Base-by-base conservation (phyloP, 108 stramenopile species). In the Cylindrotheca closterium region DNA sequence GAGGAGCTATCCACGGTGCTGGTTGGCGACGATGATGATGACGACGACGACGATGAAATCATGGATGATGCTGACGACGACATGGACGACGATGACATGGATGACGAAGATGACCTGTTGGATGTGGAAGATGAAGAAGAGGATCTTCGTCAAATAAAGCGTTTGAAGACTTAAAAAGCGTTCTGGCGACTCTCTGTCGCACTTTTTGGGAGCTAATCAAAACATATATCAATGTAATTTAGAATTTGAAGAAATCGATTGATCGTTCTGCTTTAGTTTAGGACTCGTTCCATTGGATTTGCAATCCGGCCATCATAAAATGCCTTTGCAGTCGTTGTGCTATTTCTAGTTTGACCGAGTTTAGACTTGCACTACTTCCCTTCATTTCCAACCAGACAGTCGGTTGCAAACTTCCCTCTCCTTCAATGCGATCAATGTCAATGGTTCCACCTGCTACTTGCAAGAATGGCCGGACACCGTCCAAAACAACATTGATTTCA, bases 301-400 rank as follows among this genome's bases (percentile, higher is more conserved):
- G 88, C 49, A 98, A 66, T 2, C 91, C 92, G 10, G 94, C 58
- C 71, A 93, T 76, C 98, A 97, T 97, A 72, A 98, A 98, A 70
- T 97, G 91, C 51, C 95, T 76, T 83, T 95, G 94, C 51, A 98
- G 67, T 45, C 98, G 74, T 75, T 97, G 96, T 17, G 92, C 89
- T 64, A 98, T 98, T 77, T 98, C 98, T 60, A 96, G 71, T 68
- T 96, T 96, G 63, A 98, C 96, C 27, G 89, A 91, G 48, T 86
- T 79, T 60, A 98, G 81, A 26, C 80, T 85, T 8, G 95, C 86
- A 52, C 83, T 85, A 19, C 77, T 65, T 28, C 98, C 98, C 53
- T 80, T 71, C 94, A 98, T 96, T 60, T 96, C 82, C 51, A 98
- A 79, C 68, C 67, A 80, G 50, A 98, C 80, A 5, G 77, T 71